A percentile compares a stretch with the other conserved stretches of the same genome.
phyloP scores from a whole-genome alignment of 78 protist genomes.

The Dictyostelium purpureum region DNA sequence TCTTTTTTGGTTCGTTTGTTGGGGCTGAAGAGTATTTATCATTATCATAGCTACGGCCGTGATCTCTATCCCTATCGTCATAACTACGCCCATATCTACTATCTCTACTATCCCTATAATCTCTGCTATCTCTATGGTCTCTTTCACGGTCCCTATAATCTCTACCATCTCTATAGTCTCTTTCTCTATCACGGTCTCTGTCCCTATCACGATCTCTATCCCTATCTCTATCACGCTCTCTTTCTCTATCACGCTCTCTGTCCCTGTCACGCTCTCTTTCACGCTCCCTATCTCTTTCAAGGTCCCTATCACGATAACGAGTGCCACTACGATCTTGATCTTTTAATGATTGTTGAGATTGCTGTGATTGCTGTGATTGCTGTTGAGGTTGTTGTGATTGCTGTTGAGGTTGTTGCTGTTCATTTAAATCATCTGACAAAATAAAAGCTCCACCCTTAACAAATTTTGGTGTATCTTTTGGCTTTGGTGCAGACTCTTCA shows the following conservation, averaged over 20 bases:
- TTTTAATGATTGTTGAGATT: background rate
- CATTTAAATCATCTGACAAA: background rate
- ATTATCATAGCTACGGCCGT: background rate
- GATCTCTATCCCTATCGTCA: background rate
- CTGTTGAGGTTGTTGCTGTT: background rate
- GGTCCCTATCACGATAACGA: constrained; percentile 5
- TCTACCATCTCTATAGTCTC: background rate
- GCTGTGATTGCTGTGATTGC: too few species aligned
- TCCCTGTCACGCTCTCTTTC: background rate
- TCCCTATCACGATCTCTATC: background rate
- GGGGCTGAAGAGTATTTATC: background rate
- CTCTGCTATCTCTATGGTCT: background rate
- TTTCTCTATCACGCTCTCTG: background rate
- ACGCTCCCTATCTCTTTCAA: background rate
- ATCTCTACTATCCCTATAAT: background rate
- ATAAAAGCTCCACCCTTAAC: constrained; percentile 23
- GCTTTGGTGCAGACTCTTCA: background rate
- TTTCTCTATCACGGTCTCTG: background rate
- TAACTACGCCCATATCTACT: background rate
- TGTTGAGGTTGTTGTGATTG: background rate
- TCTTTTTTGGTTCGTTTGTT: constrained; percentile 3
- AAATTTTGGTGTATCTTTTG: constrained; percentile 16
- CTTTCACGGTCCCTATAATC: background rate
- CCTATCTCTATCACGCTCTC: background rate
- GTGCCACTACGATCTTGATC: background rate